Base-by-base conservation (phyloP, 1,139 yeast genomes). In the Debaryomyces fabryi region DNA sequence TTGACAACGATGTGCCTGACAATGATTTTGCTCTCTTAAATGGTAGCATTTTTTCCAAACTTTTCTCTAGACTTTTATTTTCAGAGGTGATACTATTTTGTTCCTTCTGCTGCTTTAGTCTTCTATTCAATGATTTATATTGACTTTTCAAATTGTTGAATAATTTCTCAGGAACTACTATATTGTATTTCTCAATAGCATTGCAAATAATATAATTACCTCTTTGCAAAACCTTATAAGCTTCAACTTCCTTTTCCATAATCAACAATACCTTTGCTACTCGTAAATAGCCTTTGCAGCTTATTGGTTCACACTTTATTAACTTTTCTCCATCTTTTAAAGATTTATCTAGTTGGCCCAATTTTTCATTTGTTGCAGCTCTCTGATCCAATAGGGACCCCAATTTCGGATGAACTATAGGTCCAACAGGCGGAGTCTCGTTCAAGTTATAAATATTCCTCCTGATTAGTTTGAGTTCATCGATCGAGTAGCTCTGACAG, bases 251-350 rank as follows among this genome's bases (percentile, higher is more conserved):
- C 35, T 69, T 61, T 0, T 66, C 63, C 47, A 64, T 50, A 7
- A 57, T 49, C 42, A 63, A 56, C 21, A 75, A 62, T 2, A 82
- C 53, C 56, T 82, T 84, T 2, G 83, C 81, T 1, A 69, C 60
- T 42, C 90, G 60, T 24, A 85, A 64, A 55, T 84, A 84, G 0
- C 88, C 85, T 59, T 81, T 84, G 53, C 85, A 72, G 38, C 82
- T 78, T 39, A 75, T 65, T 0, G 88, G 87, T 43, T 83, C 87
- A 2, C 71, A 47, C 16, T 63, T 58, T 2, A 78, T 65, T 54
- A 80, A 64, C 39, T 58, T 65, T 27, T 69, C 63, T 0, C 82
- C 78, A 50, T 82, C 86, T 23, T 56, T 55, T 39, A 79, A 57
- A 0, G 88, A 85, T 21, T 63, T 63, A 0, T 62, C 63, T 2